These are phyloP conservation scores for Penicillium roqueforti DNA, from an alignment of 495 filamentous ascomycete genomes.

Conservation along the genomic window DNA sequence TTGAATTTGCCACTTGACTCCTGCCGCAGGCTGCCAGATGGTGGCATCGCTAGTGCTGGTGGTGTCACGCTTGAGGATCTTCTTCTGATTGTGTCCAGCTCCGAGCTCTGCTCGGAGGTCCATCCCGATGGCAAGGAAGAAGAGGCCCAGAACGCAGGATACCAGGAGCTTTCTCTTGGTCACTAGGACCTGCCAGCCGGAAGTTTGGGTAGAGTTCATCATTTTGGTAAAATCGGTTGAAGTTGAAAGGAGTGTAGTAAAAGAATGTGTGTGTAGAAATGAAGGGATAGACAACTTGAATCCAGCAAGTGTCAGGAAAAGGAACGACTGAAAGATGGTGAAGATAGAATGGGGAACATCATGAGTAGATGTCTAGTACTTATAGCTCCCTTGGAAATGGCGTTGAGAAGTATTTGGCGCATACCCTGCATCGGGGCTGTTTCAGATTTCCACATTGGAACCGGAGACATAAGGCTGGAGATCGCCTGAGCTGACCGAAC, in stretches of 20 bases:
- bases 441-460: not conserved
- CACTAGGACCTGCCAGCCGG: constrained; percentile 1
- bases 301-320: constrained; percentile 11
- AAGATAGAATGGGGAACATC: not conserved
- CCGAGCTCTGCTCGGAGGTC: constrained; percentile 1
- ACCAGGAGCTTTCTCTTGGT: not conserved
- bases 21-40: constrained; percentile 10
- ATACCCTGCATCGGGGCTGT: constrained; percentile 1
- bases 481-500: not conserved
- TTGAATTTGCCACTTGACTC: constrained; percentile 17
- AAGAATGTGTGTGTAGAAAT: not conserved
- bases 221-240: constrained; percentile 1
- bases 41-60: not conserved
- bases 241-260: constrained; percentile 2
- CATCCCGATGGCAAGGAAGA: constrained; percentile 4
- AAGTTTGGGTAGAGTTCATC: not conserved
- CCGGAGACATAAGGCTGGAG: constrained; percentile 1
- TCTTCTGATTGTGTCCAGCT: constrained; percentile 1
- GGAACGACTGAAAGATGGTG: constrained; percentile 3
- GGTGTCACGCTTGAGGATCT: not conserved
- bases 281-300: constrained; percentile 10
- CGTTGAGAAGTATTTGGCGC: not conserved
- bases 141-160: constrained; percentile 2
- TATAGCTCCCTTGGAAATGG: not conserved
- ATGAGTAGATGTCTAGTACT: not conserved